Evolutionary conservation across 2,329 filamentous ascomycete genomes (phyloP).

Genomic region (Alternaria brassicae): DNA sequence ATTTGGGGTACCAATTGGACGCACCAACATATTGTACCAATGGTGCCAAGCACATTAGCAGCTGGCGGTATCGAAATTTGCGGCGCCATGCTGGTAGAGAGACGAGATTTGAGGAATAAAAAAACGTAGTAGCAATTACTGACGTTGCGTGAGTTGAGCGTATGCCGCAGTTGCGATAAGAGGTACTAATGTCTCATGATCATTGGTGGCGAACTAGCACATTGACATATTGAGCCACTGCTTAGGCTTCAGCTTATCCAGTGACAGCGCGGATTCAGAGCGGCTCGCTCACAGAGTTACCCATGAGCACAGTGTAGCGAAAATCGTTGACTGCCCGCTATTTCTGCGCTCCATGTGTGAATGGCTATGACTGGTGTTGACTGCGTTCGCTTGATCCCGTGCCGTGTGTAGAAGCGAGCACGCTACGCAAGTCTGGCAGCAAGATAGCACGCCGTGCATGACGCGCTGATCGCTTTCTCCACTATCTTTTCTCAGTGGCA

Average conservation of each 20-base stretch:
- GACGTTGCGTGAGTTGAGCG: background rate
- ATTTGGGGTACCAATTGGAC: conserved; percentile 59
- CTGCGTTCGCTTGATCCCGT: background rate
- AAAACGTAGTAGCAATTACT: background rate
- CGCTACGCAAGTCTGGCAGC: conserved; percentile 2
- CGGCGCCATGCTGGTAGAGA: conserved; percentile 26
- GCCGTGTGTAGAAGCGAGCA: background rate
- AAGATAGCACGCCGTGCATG: conserved; percentile 5
- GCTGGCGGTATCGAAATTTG: conserved; percentile 54
- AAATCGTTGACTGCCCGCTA: background rate
- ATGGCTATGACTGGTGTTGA: background rate
- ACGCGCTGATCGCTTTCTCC: conserved; percentile 1
- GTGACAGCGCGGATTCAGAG: background rate
- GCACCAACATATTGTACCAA: conserved; percentile 60
- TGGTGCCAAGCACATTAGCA: conserved; percentile 65
- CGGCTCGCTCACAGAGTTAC: background rate
- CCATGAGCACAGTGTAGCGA: background rate
- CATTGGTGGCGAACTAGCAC: background rate
- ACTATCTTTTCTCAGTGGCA: background rate
- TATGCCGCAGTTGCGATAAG: background rate
- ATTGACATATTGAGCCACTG: background rate
- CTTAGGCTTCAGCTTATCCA: background rate
- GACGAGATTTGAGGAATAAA: background rate
- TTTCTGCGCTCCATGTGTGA: background rate
- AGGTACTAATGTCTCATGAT: background rate